These are phyloP conservation scores for Coniella lustricola DNA, from an alignment of 2,329 filamentous ascomycete species.

Conservation along the genomic window DNA sequence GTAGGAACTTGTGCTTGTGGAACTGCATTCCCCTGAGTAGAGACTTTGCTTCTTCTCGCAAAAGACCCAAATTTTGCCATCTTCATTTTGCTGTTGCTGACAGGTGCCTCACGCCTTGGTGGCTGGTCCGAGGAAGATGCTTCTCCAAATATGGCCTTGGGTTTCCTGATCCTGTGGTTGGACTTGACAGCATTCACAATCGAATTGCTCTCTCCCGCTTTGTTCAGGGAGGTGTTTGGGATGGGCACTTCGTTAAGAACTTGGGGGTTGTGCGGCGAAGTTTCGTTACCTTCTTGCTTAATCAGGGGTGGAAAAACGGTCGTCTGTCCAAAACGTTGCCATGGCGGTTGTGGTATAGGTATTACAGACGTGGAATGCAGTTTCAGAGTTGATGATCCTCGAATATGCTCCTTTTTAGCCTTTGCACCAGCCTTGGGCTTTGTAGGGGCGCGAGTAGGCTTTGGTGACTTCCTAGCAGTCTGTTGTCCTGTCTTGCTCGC, in stretches of 20 bases:
- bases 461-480: neutral
- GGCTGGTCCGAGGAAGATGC: neutral
- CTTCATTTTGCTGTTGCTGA: neutral
- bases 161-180: conserved; percentile 39
- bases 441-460: neutral
- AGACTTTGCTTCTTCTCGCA: conserved; percentile 1
- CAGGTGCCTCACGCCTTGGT: conserved; percentile 1
- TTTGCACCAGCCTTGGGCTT: neutral
- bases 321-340: neutral
- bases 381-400: neutral
- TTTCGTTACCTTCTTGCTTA: neutral
- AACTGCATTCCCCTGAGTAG: neutral
- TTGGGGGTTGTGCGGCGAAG: neutral
- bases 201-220: conserved; percentile 25
- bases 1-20: neutral
- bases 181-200: conserved; percentile 47
- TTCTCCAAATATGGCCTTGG: conserved; percentile 31
- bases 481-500: neutral
- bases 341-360: neutral
- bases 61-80: neutral
- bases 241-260: conserved; percentile 16
- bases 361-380: neutral
- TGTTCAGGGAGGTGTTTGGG: neutral
- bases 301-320: neutral
- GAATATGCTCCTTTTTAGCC: neutral